Evolutionary conservation across 352 stramenopile species (phyloP), one percentile per base, ranked within the genome.

Genomic region (Phytophthora pisi): DNA sequence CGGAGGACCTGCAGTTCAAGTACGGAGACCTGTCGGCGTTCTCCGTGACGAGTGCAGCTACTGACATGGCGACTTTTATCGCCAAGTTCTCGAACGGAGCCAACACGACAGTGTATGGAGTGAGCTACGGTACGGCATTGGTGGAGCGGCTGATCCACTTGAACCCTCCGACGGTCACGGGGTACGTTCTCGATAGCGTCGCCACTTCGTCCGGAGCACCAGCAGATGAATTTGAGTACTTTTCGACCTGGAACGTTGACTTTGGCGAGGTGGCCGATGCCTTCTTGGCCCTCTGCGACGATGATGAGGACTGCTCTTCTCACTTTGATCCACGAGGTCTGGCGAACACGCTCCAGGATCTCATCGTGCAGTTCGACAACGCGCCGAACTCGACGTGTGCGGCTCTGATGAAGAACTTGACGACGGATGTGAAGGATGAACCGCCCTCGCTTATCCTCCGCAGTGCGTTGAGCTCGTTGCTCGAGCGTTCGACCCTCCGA

Each of bases 111-210:
- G 66, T 84, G 7, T 82, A 82, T 24, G 77, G 77, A 8, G 66
- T 81, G 60, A 88, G 79, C 63, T 88, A 88, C 40, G 79, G 77
- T 36, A 79, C 79, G 1, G 64, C 77, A 1, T 60, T 83, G 18
- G 76, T 85, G 13, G 77, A 88, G 60, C 72, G 79, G 4, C 46
- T 82, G 24, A 78, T 88, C 16, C 77, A 88, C 42, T 46, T 88
- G 8, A 26, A 65, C 11, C 74, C 74, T 5, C 52, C 71, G 2
- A 66, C 69, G 5, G 72, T 88, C 45, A 70, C 61, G 26, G 77
- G 79, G 4, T 88, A 86, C 57, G 59, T 84, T n/a, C 45, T 88
- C 9, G 75, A 88, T 23, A 76, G 73, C 30, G 60, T 85, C 16
- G 53, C 58, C 2, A 72, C 74, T 18, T 63, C 57, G 2, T 82